Percentiles rank a stretch among this genome's conserved stretches.
These are phyloP conservation scores for Neonectria coccinea DNA, from an alignment of 2,329 filamentous ascomycete genomes.

Conservation along the genomic window DNA sequence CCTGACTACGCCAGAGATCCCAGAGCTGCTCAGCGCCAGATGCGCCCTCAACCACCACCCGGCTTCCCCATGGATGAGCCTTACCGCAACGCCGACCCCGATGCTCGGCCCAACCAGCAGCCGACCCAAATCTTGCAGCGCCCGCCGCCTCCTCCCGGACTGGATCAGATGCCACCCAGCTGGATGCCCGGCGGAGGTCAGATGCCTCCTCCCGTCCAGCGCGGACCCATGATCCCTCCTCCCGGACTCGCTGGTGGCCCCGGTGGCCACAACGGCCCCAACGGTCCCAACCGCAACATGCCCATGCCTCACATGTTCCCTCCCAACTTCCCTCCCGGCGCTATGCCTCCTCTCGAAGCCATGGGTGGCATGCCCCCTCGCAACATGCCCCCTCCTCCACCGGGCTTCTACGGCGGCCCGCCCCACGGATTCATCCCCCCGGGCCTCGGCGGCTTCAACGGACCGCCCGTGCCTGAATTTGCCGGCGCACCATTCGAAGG, in stretches of 20 bases:
- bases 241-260: constrained; percentile 60
- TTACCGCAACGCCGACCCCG: constrained; percentile 62
- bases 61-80: constrained; percentile 65
- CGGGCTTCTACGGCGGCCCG: constrained; percentile 66
- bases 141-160: constrained; percentile 69
- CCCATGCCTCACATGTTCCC: constrained; percentile 71
- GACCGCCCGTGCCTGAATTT: constrained; percentile 61
- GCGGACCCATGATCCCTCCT: constrained; percentile 70
- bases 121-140: constrained; percentile 75
- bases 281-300: constrained; percentile 51
- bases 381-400: constrained; percentile 68
- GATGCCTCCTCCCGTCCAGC: constrained; percentile 56
- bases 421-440: constrained; percentile 67
- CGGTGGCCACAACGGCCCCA: constrained; percentile 39
- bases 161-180: constrained; percentile 69
- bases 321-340: constrained; percentile 68
- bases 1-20: constrained; percentile 56
- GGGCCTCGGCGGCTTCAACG: constrained; percentile 68
- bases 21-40: constrained; percentile 53
- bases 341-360: constrained; percentile 61
- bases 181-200: constrained; percentile 63
- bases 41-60: constrained; percentile 61
- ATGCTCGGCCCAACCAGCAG: constrained; percentile 64
- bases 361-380: constrained; percentile 64
- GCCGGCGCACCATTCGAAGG: constrained; percentile 64